Evolutionary conservation across 2,329 filamentous ascomycete genomes (phyloP), one percentile per base, ranked within the genome.

Genomic region (Apiospora phragmitis): DNA sequence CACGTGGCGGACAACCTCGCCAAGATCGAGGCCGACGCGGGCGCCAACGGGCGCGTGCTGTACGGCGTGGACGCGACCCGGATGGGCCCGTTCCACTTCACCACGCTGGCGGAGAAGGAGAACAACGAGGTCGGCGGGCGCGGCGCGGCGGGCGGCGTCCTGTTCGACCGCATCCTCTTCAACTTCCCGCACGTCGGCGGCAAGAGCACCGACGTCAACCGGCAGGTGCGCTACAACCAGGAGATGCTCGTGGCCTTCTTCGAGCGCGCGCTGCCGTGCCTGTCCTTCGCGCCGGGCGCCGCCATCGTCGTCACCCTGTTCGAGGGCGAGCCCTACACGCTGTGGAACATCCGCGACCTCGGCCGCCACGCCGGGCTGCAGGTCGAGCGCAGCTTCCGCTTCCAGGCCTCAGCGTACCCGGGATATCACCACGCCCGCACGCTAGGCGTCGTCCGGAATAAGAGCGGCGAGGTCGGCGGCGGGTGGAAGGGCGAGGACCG

Each of bases 161-260:
- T 67, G 38, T 95, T 92, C 86, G 91, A 97, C 80, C 88, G 90
- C 70, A 91, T 98, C 73, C 86, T 95, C 74, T 99, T 98, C 89
- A 97, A 98, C 85, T 99, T 99, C 81, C 96, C 96, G 45, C 96
- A 99, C 83, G 93, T 97, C 4, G 96, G 96, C 73, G 96, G 96
- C 65, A 91, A 97, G 77, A 93, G 90, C 74, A 98, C 92, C 75
- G 95, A 98, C 83, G 92, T 98, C 70, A 98, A 98, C 84, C 88
- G 96, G 45, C 96, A 99, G 83, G 94, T 98, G 18, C 91, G 96
- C 70, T 90, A 93, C 80, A 98, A 99, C 83, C 95, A 97, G 82
- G 90, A 92, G 77, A 85, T 94, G 68, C 86, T 94, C 45, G 91
- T 93, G 18, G 84, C 85, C 59, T 93, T 93, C 82, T 94, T 94